Conservation (phyloP, 2,329 filamentous ascomycete genomes). For the Ophiocordyceps camponoti-saundersi region DNA sequence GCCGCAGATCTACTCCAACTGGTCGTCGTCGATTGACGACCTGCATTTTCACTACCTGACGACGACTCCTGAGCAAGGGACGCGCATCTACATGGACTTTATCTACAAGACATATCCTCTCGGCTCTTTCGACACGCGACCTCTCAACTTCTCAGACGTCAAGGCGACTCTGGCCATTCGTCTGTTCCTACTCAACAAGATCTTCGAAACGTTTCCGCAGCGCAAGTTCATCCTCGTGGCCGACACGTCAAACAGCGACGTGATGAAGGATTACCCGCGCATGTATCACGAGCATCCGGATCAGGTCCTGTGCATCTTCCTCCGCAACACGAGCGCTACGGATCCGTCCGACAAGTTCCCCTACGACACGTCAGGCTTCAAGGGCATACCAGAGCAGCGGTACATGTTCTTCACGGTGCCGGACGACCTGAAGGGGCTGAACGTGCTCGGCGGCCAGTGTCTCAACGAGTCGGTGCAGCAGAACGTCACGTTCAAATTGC, state of each 20-base stretch:
- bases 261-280: constrained; percentile 49
- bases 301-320: constrained; percentile 61
- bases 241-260: constrained; percentile 60
- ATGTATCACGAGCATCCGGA: constrained; percentile 49
- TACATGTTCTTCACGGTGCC: constrained; percentile 71
- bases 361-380: constrained; percentile 57
- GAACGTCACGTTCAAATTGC: constrained; percentile 54
- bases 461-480: constrained; percentile 47
- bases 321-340: constrained; percentile 58
- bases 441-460: constrained; percentile 52
- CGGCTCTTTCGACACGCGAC: constrained; percentile 61
- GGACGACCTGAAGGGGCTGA: constrained; percentile 48
- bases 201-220: constrained; percentile 59
- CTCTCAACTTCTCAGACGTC: constrained; percentile 65
- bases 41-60: constrained; percentile 72
- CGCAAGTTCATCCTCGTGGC: constrained; percentile 62
- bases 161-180: constrained; percentile 56
- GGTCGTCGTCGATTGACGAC: constrained; percentile 47
- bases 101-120: constrained; percentile 65
- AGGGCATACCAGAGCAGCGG: constrained; percentile 43
- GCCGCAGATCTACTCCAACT: constrained; percentile 63
- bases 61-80: constrained; percentile 63
- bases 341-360: constrained; percentile 52
- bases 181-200: constrained; percentile 48
- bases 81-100: constrained; percentile 63